Percentiles rank a stretch among this genome's conserved stretches.
Evolutionary conservation across 2,329 filamentous ascomycete species (phyloP).

Genomic region (Hymenoscyphus repandus): DNA sequence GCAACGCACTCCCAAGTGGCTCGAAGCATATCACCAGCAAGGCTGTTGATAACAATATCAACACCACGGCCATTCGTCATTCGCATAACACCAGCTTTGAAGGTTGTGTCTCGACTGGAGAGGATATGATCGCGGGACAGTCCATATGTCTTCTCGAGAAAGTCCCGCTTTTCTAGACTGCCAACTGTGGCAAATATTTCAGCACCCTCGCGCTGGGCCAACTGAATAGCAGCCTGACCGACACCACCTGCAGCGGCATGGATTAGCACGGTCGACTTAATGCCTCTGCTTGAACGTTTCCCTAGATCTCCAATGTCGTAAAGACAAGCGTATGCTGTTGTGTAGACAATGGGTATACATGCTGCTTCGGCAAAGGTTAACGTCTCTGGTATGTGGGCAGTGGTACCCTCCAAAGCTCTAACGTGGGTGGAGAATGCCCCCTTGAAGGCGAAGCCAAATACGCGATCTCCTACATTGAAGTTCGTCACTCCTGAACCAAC

Average conservation of each 20-base stretch:
- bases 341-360: constrained; percentile 10
- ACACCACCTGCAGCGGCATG: constrained; percentile 30
- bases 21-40: constrained; percentile 19
- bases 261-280: constrained; percentile 27
- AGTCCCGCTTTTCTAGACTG: constrained; percentile 7
- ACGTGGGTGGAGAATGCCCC: neutral
- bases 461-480: neutral
- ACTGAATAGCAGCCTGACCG: constrained; percentile 29
- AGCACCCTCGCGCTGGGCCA: constrained; percentile 26
- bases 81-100: constrained; percentile 19
- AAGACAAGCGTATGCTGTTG: constrained; percentile 16
- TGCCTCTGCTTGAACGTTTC: constrained; percentile 16
- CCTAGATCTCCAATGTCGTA: constrained; percentile 10
- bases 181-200: constrained; percentile 25
- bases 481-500: neutral
- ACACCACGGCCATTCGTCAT: constrained; percentile 15
- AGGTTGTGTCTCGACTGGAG: constrained; percentile 11
- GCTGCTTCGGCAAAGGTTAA: constrained; percentile 16
- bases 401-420: neutral
- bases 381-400: constrained; percentile 16
- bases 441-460: neutral
- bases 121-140: constrained; percentile 5
- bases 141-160: constrained; percentile 13
- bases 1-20: constrained; percentile 32
- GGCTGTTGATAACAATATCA: constrained; percentile 18